Percentiles rank a stretch among this genome's conserved stretches.
Conservation (phyloP, 1,284 basidiomycete species). For the Tilletiopsis washingtonensis region DNA sequence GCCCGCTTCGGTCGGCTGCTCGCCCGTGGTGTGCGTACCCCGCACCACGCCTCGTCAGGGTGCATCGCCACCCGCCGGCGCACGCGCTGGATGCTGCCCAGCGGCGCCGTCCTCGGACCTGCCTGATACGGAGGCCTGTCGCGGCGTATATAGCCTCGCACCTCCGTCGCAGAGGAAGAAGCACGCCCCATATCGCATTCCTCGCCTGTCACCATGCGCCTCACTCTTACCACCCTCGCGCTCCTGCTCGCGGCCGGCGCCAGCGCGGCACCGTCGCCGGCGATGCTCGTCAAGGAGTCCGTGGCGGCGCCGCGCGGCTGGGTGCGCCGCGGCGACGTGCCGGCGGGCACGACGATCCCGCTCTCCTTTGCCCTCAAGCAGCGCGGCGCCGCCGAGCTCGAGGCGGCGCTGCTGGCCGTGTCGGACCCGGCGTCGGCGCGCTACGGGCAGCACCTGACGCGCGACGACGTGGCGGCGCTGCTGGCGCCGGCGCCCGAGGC, state of each 20-base stretch:
- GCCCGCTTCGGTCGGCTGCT: too few relatives aligned
- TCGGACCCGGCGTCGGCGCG: constrained; percentile 54
- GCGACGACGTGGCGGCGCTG: constrained; percentile 53
- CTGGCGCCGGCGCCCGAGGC: constrained; percentile 49
- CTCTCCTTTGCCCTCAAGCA: constrained; percentile 30
- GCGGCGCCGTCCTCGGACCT: too few relatives aligned
- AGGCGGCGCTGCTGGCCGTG: constrained; percentile 33
- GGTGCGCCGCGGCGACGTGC: neutral
- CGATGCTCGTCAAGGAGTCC: constrained; percentile 6
- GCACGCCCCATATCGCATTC: too few relatives aligned
- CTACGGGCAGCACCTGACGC: constrained; percentile 55
- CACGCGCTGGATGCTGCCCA: too few relatives aligned
- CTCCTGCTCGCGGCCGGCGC: neutral
- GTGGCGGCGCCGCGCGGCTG: constrained; percentile 1
- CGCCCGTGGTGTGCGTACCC: too few relatives aligned
- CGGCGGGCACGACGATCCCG: constrained; percentile 5
- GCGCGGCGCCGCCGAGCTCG: constrained; percentile 15
- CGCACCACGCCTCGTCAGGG: too few relatives aligned
- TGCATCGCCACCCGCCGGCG: too few relatives aligned
- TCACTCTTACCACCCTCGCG: neutral
- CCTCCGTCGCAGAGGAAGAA: too few relatives aligned
- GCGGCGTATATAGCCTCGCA: too few relatives aligned
- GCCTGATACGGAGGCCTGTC: too few relatives aligned
- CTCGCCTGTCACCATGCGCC: neutral
- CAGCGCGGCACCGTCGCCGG: neutral